Evolutionary conservation across 2,329 filamentous ascomycete genomes (phyloP).

Genomic region (Cercospora sp.): DNA sequence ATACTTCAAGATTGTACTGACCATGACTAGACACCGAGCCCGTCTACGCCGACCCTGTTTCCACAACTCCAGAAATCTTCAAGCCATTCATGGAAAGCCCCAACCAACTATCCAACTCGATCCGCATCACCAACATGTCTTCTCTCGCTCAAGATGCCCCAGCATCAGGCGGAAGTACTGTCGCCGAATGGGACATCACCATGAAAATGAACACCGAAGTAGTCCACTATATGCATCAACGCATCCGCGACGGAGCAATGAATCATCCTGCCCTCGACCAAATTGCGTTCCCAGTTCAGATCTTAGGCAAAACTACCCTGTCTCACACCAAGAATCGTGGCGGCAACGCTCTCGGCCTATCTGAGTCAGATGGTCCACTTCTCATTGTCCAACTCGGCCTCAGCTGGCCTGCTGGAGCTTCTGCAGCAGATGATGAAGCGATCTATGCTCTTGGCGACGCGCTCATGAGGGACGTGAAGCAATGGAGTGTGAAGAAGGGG

Average conservation of each 20-base stretch:
- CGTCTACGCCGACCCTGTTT: constrained; percentile 9
- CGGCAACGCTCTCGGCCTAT: constrained; percentile 21
- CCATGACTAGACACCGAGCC: constrained; percentile 1
- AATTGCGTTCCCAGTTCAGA: constrained; percentile 1
- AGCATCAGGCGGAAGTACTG: too few relatives aligned
- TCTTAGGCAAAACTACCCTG: neutral
- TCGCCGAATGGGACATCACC: constrained; percentile 8
- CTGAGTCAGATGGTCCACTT: constrained; percentile 10
- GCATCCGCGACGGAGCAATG: neutral
- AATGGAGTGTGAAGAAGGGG: constrained; percentile 4
- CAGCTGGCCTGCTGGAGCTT: constrained; percentile 11
- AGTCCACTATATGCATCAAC: constrained; percentile 4
- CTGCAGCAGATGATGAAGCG: constrained; percentile 1
- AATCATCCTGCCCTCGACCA: neutral
- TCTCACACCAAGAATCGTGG: constrained; percentile 14
- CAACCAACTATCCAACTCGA: constrained; percentile 1
- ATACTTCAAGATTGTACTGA: neutral
- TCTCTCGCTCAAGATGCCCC: neutral
- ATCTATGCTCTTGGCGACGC: constrained; percentile 3
- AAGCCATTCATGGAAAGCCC: constrained; percentile 10
- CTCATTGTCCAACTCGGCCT: constrained; percentile 9
- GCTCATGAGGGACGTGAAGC: neutral
- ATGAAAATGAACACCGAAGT: constrained; percentile 16
- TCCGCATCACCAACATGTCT: constrained; percentile 8
- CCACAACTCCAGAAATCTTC: constrained; percentile 11